A percentile compares a stretch with the other conserved stretches of the same genome.
Evolutionary conservation across 2,329 filamentous ascomycete genomes (phyloP).

Genomic region (Diaporthe eres): DNA sequence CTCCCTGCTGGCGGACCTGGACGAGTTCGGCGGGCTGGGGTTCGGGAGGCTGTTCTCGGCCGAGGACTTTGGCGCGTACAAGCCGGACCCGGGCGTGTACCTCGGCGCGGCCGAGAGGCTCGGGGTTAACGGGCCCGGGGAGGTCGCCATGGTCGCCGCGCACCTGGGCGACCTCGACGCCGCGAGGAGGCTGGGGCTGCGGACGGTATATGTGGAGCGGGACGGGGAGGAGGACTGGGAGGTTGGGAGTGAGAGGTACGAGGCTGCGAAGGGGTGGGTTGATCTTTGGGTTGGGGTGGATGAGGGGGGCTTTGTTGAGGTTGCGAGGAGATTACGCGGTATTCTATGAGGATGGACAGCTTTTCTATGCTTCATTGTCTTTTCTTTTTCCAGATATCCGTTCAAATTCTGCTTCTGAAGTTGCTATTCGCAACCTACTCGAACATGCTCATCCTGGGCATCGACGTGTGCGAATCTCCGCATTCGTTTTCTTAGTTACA

Average conservation of each 20-base stretch:
- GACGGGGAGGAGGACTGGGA: slow-evolving; percentile 74
- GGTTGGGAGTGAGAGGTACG: slow-evolving; percentile 63
- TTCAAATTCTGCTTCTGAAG: too few species aligned
- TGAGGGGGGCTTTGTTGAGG: slow-evolving; percentile 66
- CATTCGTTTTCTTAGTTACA: too few species aligned
- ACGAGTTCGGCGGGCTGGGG: slow-evolving; percentile 68
- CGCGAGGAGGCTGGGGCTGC: slow-evolving; percentile 74
- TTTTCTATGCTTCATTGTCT: not conserved
- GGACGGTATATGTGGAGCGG: slow-evolving; percentile 82
- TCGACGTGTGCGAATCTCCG: not conserved
- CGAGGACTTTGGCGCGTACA: slow-evolving; percentile 81
- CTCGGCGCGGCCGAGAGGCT: slow-evolving; percentile 74
- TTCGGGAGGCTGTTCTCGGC: slow-evolving; percentile 76
- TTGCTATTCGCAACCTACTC: not conserved
- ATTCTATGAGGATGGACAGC: not conserved
- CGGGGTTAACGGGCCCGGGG: slow-evolving; percentile 62
- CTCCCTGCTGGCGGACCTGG: slow-evolving; percentile 75
- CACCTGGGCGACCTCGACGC: slow-evolving; percentile 79
- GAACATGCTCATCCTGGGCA: not conserved
- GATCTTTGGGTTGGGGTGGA: slow-evolving; percentile 72
- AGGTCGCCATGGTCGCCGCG: slow-evolving; percentile 84
- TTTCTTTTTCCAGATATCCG: not conserved
- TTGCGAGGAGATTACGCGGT: slow-evolving; percentile 59
- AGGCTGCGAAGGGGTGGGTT: slow-evolving; percentile 71
- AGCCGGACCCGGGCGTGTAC: slow-evolving; percentile 79